Conservation (phyloP, 345 rosid genomes). For the Rhodamnia argentea region DNA sequence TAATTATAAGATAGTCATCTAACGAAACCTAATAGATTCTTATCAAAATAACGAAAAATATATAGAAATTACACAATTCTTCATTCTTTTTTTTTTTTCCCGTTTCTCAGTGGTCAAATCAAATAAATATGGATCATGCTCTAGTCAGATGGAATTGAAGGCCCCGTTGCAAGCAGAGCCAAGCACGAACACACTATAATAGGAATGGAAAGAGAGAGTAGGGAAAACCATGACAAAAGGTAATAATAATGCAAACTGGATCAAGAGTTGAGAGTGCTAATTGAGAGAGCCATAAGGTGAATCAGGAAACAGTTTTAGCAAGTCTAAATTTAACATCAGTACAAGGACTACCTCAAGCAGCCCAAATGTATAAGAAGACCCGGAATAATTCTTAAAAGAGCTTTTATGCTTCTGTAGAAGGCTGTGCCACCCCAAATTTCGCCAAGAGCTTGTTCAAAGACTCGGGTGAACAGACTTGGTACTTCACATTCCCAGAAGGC, state of each 20-base stretch:
- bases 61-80: background rate
- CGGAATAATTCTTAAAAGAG: background rate
- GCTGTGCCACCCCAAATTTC: slow-evolving; percentile 75
- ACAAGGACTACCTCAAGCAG: background rate
- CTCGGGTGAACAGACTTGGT: slow-evolving; percentile 76
- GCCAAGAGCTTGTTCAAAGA: slow-evolving; percentile 68
- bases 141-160: background rate
- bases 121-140: background rate
- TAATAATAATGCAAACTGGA: background rate
- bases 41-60: too few species aligned
- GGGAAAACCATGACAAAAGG: background rate
- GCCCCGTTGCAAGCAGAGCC: background rate
- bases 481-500: slow-evolving; percentile 77
- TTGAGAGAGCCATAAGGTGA: background rate
- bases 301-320: background rate
- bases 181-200: background rate
- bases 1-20: background rate
- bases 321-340: background rate
- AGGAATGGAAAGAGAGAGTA: background rate
- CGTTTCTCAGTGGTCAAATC: background rate
- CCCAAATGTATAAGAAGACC: background rate
- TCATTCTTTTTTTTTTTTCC: background rate
- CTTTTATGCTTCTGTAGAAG: slow-evolving; percentile 43
- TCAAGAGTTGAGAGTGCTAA: background rate
- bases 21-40: background rate